phyloP scores from a whole-genome alignment of 768 basidiomycete genomes.

The Mycena kentingensis region DNA sequence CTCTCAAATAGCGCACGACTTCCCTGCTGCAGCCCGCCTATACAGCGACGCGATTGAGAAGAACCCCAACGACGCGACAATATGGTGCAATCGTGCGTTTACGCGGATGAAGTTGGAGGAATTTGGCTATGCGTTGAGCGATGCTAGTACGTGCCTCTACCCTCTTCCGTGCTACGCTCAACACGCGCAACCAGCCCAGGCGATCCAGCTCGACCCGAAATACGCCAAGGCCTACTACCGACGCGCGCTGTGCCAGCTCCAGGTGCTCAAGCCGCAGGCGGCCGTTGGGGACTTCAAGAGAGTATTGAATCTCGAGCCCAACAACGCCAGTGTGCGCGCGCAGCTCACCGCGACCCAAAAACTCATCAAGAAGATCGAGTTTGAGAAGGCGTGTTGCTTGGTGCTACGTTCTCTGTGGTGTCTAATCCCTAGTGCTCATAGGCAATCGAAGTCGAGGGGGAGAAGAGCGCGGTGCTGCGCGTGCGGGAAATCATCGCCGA shows the following conservation, averaged over 20 bases:
- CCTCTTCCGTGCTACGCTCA: slow-evolving; percentile 7
- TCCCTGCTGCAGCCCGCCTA: slow-evolving; percentile 69
- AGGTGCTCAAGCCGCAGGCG: slow-evolving; percentile 82
- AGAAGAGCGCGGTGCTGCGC: slow-evolving; percentile 73
- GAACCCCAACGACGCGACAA: slow-evolving; percentile 84
- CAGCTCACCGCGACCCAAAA: slow-evolving; percentile 91
- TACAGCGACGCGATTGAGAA: slow-evolving; percentile 85
- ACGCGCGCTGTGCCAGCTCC: slow-evolving; percentile 87
- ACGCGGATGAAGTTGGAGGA: slow-evolving; percentile 91
- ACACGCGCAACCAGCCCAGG: slow-evolving; percentile 56
- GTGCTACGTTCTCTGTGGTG: background rate
- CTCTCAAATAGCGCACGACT: slow-evolving; percentile 61
- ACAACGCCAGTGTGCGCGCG: slow-evolving; percentile 75
- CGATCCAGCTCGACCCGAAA: slow-evolving; percentile 83
- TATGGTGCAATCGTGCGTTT: slow-evolving; percentile 95
- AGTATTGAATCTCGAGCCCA: slow-evolving; percentile 80
- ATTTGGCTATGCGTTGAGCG: slow-evolving; percentile 87
- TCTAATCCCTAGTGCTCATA: slow-evolving; percentile 28
- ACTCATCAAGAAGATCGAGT: slow-evolving; percentile 84
- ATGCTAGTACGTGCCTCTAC: slow-evolving; percentile 66
- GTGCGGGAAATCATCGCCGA: slow-evolving; percentile 79
- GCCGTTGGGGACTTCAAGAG: slow-evolving; percentile 90
- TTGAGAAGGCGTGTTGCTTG: slow-evolving; percentile 71
- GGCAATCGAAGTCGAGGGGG: slow-evolving; percentile 94
- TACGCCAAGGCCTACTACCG: slow-evolving; percentile 91